Percentiles rank a stretch among this genome's conserved stretches.
Evolutionary conservation across 768 basidiomycete species (phyloP).

Genomic region (Hemileccinum rubropunctum): DNA sequence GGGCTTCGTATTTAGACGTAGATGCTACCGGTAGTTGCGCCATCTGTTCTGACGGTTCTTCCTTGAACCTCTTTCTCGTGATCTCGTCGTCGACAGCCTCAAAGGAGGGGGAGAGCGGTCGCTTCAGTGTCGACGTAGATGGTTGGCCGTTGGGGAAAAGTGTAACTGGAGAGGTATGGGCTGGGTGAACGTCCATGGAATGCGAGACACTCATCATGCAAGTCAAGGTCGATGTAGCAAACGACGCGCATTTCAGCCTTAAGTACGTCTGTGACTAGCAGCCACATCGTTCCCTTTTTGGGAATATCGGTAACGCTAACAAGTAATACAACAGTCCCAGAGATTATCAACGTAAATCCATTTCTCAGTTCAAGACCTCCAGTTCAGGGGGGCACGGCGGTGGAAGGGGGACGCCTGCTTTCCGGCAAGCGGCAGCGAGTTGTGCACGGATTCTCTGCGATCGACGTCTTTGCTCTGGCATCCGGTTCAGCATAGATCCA

Average conservation of each 20-base stretch:
- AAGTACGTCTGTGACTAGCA: constrained; percentile 19
- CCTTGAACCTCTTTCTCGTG: constrained; percentile 62
- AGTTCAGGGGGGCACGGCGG: constrained; percentile 26
- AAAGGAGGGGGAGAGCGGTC: constrained; percentile 59
- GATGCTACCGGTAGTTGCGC: constrained; percentile 12
- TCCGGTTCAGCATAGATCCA: constrained; percentile 4
- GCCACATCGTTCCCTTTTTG: constrained; percentile 26
- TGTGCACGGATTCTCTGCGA: constrained; percentile 47
- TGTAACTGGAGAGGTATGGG: background rate
- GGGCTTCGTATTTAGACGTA: constrained; percentile 23
- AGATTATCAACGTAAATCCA: no score
- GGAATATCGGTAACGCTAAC: constrained; percentile 18
- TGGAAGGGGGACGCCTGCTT: constrained; percentile 46
- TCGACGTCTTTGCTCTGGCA: constrained; percentile 49
- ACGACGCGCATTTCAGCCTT: constrained; percentile 18
- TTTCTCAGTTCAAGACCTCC: background rate
- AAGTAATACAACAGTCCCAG: background rate
- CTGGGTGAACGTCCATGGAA: constrained; percentile 16
- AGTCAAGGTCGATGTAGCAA: constrained; percentile 16
- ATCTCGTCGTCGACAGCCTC: constrained; percentile 45
- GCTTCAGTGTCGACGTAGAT: constrained; percentile 43
- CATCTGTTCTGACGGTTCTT: constrained; percentile 32
- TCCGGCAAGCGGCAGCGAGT: constrained; percentile 44
- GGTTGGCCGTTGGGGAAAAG: constrained; percentile 13
- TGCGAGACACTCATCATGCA: constrained; percentile 11